Base-by-base conservation (phyloP, 805 yeast genomes). In the Vanderwaltozyma yarrowii region DNA sequence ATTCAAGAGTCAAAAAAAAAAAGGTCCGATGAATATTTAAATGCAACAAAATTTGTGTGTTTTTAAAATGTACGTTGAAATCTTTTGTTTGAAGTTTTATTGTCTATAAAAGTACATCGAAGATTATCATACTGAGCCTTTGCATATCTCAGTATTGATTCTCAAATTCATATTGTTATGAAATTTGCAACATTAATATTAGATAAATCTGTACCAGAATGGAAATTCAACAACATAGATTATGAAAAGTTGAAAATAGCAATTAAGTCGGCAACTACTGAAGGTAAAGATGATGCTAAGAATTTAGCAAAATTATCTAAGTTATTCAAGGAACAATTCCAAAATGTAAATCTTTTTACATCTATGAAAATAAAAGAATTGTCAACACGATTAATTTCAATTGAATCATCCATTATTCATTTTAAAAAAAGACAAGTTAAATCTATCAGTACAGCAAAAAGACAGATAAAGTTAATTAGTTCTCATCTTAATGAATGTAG, bases 181-280 rank as follows among this genome's bases (percentile, higher is more conserved):
- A 89, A 86, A 62, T 88, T 87, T 59, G 95, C 96, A 36, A 68
- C 74, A 30, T 87, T 81, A 51, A 69, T 88, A 17, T 66, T 72
- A 37, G 76, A 74, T 45, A 70, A 85, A 48, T 81, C 95, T 11
- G 81, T 86, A 18, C 86, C 88, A 2, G 92, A 84, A 63, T 88
- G 97, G 96, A 73, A 73, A 50, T 73, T 74, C 44, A 80, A 84
- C 60, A 86, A 88, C 58, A 69, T 88, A 30, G 87, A 85, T 52
- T 88, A 88, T 61, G 80, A 85, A 47, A 83, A 77, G 27, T 57
- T 88, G 40, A 88, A 87, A 59, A 61, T 62, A 4, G 67, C 71
- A 32, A 84, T 88, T 41, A 71, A 78, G 49, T 54, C 58, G 16
- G 75, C 78, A 8, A 80, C 89, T 1, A 40, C 46, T 3, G 29